A percentile compares a stretch with the other conserved stretches of the same genome.
phyloP scores from a whole-genome alignment of 2,329 filamentous ascomycete species.

The Diplodia corticola region DNA sequence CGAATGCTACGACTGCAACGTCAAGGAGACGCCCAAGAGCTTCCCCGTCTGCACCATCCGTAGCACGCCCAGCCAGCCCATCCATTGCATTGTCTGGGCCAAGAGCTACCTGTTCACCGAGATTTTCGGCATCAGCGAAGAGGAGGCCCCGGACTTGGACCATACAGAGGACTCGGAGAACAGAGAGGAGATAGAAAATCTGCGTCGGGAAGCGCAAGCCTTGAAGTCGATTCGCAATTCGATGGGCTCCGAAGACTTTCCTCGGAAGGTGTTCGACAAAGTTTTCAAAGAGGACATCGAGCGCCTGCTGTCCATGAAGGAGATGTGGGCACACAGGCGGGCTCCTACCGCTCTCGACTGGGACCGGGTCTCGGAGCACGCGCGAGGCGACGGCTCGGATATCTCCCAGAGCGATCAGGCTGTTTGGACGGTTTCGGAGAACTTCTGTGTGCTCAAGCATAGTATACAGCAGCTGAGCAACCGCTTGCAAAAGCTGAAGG shows the following conservation, averaged over 20 bases:
- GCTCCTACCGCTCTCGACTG: constrained; percentile 74
- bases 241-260: constrained; percentile 76
- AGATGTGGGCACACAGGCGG: constrained; percentile 89
- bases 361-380: constrained; percentile 58
- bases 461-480: constrained; percentile 76
- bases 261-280: constrained; percentile 83
- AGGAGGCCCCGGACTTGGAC: constrained; percentile 77
- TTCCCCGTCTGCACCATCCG: constrained; percentile 97
- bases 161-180: constrained; percentile 80
- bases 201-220: constrained; percentile 80
- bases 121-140: constrained; percentile 88
- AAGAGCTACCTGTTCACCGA: constrained; percentile 97
- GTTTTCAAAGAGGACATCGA: constrained; percentile 86
- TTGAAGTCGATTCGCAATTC: constrained; percentile 79
- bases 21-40: constrained; percentile 86
- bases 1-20: constrained; percentile 93
- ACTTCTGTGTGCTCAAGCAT: constrained; percentile 81
- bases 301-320: constrained; percentile 80
- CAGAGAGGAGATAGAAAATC: constrained; percentile 80
- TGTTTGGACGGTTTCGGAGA: constrained; percentile 80
- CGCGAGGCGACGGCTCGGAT: constrained; percentile 52
- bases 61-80: constrained; percentile 92
- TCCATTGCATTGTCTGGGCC: constrained; percentile 98
- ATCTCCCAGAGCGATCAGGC: constrained; percentile 68
- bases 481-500: constrained; percentile 67